phyloP scores from a whole-genome alignment of 1,284 basidiomycete genomes.

The Takashimella tepidaria region DNA sequence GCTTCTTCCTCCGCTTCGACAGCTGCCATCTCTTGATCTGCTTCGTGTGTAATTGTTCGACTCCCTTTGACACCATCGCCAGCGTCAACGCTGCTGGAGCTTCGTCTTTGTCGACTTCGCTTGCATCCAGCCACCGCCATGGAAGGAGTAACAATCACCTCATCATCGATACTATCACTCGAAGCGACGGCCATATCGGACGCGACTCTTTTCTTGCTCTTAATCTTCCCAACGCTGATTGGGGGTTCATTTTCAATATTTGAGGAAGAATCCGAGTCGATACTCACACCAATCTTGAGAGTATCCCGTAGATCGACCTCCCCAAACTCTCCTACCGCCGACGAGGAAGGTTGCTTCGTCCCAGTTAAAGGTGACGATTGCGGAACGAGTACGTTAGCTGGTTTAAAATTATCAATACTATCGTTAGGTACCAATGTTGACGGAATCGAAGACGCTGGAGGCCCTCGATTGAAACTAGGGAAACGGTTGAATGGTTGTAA shows the following conservation, averaged over 20 bases:
- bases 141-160: constrained; percentile 29
- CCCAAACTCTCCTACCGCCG: not conserved
- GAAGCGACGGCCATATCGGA: constrained; percentile 5
- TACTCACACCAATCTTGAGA: not conserved
- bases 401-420: not conserved
- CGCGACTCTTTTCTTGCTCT: not conserved
- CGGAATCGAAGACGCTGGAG: constrained; percentile 8
- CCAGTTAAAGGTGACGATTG: constrained; percentile 15
- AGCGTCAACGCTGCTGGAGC: not conserved
- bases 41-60: constrained; percentile 7
- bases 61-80: constrained; percentile 1
- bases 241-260: too few species aligned
- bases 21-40: constrained; percentile 13
- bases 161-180: constrained; percentile 30
- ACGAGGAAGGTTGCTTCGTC: not conserved
- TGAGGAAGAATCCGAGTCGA: too few species aligned
- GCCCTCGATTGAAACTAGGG: not conserved
- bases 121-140: not conserved
- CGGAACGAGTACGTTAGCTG: constrained; percentile 17
- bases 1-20: constrained; percentile 21
- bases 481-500: too few species aligned
- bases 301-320: not conserved
- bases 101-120: not conserved
- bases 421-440: not conserved
- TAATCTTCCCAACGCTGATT: too few species aligned